Percentiles rank a stretch among this genome's conserved stretches.
Conservation (phyloP, 768 basidiomycete species). For the Tephrocybe rancida region DNA sequence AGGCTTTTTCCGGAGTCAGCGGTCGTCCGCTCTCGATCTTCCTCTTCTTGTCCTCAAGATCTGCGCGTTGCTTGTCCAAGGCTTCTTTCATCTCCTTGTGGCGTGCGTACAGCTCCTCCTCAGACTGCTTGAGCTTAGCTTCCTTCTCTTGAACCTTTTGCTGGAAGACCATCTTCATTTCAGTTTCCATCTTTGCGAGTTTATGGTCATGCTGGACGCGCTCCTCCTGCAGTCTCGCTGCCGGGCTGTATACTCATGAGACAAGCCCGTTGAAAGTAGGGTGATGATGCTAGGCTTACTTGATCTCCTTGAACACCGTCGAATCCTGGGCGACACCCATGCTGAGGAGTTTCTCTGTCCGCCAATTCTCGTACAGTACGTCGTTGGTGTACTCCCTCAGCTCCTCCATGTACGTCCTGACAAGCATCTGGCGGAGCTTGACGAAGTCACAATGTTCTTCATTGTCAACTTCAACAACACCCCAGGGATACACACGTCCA, state of each 20-base stretch:
- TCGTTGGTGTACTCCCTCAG: conserved; percentile 96
- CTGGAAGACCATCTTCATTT: conserved; percentile 99
- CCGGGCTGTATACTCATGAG: conserved; percentile 63
- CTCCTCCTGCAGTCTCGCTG: conserved; percentile 94
- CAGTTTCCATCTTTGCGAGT: conserved; percentile 98
- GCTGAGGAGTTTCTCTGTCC: conserved; percentile 91
- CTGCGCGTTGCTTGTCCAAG: conserved; percentile 91
- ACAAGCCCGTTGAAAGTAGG: conserved; percentile 14
- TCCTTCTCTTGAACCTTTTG: conserved; percentile 99
- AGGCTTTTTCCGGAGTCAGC: conserved; percentile 91
- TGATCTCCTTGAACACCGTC: conserved; percentile 98
- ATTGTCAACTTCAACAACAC: conserved; percentile 98
- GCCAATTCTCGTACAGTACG: conserved; percentile 96
- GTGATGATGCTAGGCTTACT: conserved; percentile 57
- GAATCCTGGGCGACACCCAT: conserved; percentile 99
- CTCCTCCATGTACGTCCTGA: conserved; percentile 99
- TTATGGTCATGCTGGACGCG: conserved; percentile 96
- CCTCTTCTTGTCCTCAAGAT: conserved; percentile 98
- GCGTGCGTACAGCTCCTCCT: conserved; percentile 97
- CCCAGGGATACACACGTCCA: conserved; percentile 97
- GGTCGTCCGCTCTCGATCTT: conserved; percentile 93
- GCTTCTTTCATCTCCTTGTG: conserved; percentile 99
- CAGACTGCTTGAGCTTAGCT: conserved; percentile 96
- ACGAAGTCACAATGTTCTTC: conserved; percentile 99
- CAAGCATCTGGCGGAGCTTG: conserved; percentile 98